phyloP scores from a whole-genome alignment of 306 rosid genomes.

The Malus asiatica region DNA sequence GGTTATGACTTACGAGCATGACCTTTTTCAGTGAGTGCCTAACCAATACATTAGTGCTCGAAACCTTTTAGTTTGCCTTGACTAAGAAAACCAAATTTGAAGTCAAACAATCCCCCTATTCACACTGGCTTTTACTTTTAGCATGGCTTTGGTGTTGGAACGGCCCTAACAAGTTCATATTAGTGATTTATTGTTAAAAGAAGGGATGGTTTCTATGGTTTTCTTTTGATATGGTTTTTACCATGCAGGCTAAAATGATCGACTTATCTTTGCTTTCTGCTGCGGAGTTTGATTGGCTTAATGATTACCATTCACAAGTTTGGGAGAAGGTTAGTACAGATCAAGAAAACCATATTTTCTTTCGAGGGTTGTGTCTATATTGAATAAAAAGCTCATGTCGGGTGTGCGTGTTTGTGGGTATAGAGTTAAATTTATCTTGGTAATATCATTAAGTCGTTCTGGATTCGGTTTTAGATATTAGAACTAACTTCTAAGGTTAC shows the following conservation, averaged over 20 bases:
- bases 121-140: background rate
- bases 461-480: background rate
- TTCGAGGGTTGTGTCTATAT: no score
- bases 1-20: background rate
- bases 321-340: conserved; percentile 77
- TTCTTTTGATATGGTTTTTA: conserved; percentile 11
- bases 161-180: background rate
- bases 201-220: background rate
- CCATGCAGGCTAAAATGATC: conserved; percentile 73
- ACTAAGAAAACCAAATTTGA: background rate
- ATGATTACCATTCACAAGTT: conserved; percentile 74
- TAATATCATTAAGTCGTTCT: background rate
- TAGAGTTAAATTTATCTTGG: background rate
- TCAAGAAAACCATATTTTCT: background rate
- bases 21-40: background rate
- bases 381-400: no score
- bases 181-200: background rate
- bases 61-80: background rate
- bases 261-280: conserved; percentile 68
- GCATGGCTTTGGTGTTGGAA: background rate
- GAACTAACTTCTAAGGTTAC: conserved; percentile 16
- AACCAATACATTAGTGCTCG: background rate
- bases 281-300: conserved; percentile 67
- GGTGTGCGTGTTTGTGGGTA: no score
- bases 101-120: background rate